Evolutionary conservation across 2,329 filamentous ascomycete species (phyloP).

Genomic region (Talaromyces sp.): DNA sequence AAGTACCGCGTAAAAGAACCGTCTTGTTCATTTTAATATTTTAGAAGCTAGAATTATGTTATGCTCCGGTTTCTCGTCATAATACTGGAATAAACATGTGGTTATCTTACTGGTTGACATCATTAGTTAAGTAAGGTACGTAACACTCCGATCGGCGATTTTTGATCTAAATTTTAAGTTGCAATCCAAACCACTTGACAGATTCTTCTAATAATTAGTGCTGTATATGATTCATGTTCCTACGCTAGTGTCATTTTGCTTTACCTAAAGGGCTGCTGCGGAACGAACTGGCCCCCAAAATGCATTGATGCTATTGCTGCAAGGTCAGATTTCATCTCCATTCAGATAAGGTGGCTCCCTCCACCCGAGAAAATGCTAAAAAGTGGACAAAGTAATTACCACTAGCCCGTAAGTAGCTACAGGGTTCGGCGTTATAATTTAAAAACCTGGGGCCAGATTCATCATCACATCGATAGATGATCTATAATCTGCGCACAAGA

Average conservation of each 20-base stretch:
- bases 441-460: not conserved
- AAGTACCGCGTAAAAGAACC: not conserved
- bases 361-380: not conserved
- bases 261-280: too few relatives aligned
- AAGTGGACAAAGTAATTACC: not conserved
- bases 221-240: not conserved
- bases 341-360: not conserved
- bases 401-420: not conserved
- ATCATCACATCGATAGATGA: not conserved
- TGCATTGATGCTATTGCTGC: not conserved
- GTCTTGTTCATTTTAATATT: not conserved
- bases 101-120: not conserved
- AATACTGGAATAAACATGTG: not conserved
- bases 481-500: not conserved
- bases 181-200: not conserved
- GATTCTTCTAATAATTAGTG: not conserved
- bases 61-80: not conserved
- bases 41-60: not conserved
- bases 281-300: not conserved
- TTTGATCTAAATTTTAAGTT: not conserved
- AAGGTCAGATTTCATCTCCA: not conserved
- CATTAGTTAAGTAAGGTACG: not conserved
- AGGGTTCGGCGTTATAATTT: not conserved
- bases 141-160: not conserved
- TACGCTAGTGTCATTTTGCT: not conserved